Base-by-base conservation (phyloP, 2,329 filamentous ascomycete genomes). In the Allantophomopsis cytisporea region DNA sequence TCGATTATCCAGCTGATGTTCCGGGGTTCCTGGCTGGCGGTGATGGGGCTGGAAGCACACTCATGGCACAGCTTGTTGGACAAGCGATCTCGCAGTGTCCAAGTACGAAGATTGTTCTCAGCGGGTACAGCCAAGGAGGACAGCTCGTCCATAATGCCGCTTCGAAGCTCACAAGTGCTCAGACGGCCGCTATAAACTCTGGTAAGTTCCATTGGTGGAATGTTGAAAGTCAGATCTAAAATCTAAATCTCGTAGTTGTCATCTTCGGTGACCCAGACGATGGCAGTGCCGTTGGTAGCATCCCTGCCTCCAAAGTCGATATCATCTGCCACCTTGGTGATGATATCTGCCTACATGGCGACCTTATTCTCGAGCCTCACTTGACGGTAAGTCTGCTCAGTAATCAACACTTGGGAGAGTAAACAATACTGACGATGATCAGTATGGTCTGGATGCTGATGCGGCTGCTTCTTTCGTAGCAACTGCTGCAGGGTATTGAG, bases 1-100 rank as follows among this genome's bases (percentile, higher is more conserved):
- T 74, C n/a, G 55, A 65, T 14, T 74, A 74, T 46, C 54, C 63
- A 2, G 71, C 70, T 3, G 52, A 56, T 42, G 44, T 62, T 33
- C 44, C 43, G 2, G 67, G 68, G 0, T 69, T 68, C 44, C 49
- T 68, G 7, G 57, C 54, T 11, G 63, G 65, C 6, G 69, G 68
- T 2, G 65, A 68, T 44, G 46, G 50, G 4, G 50, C 41, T 8
- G 68, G 68, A 7, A 64, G 62, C 40, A 48, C 51, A 40, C 57
- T 55, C 40, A 67, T 70, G 62, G 46, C 43, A 3, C 18, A 37
- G 6, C 31, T 51, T 28, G 41, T 48, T 15, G 35, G 37, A 2
- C 35, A 18, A 8, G 42, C 46, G 5, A 33, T 46, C 28, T 41
- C 40, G 5, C n/a, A 45, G 16, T 50, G 50, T 30, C 50, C 49